phyloP scores from a whole-genome alignment of 768 basidiomycete species.

The Naematelia aurantialba region DNA sequence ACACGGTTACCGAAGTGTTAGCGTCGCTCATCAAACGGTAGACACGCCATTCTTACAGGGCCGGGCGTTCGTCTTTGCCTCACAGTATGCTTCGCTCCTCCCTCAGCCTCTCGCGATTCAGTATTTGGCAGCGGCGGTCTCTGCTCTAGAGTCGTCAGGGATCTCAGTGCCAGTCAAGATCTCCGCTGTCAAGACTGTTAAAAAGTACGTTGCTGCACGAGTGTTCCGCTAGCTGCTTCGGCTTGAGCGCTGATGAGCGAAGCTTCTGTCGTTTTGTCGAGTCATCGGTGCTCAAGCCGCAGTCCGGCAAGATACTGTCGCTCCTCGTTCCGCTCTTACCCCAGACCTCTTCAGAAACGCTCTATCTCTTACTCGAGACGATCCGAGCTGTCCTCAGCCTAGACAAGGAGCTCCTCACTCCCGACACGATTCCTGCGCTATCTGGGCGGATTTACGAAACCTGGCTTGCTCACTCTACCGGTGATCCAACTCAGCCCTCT shows the following conservation, averaged over 20 bases:
- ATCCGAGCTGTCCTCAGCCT: conserved; percentile 74
- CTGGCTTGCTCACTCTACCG: conserved; percentile 83
- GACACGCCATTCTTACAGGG: conserved; percentile 92
- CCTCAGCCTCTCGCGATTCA: conserved; percentile 70
- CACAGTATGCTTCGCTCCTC: conserved; percentile 73
- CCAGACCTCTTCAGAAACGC: conserved; percentile 76
- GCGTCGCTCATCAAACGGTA: conserved; percentile 52
- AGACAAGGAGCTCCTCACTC: conserved; percentile 56
- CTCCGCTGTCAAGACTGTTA: conserved; percentile 86
- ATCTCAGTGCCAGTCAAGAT: conserved; percentile 85
- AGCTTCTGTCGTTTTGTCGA: conserved; percentile 56
- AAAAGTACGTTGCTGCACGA: conserved; percentile 63
- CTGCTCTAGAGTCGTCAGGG: conserved; percentile 70
- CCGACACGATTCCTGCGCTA: conserved; percentile 63
- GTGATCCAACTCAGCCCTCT: conserved; percentile 50
- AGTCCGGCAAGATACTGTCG: conserved; percentile 70
- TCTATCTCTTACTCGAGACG: conserved; percentile 82
- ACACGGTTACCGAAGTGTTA: neutral
- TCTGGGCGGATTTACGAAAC: conserved; percentile 68
- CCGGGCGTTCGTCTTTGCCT: conserved; percentile 88
- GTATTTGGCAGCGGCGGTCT: conserved; percentile 81
- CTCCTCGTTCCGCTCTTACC: conserved; percentile 79
- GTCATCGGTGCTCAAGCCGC: conserved; percentile 60
- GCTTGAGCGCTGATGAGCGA: neutral
- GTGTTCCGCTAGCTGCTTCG: neutral